Evolutionary conservation across 805 yeast species (phyloP), one percentile per base, ranked within the genome.

Genomic region (Kodamaea lidongshanica): DNA sequence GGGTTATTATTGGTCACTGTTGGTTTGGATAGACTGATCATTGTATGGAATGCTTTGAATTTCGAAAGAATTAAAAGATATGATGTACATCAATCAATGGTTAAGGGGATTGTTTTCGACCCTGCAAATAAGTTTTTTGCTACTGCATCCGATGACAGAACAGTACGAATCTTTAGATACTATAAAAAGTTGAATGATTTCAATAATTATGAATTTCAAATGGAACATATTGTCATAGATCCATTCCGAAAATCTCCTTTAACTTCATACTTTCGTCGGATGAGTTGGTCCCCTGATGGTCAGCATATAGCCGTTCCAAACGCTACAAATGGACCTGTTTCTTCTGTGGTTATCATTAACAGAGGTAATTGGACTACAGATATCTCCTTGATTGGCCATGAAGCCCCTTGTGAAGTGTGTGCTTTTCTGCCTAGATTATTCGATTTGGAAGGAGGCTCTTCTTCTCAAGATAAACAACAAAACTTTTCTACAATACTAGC

Each of bases 91-190:
- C 94, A 86, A 50, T 83, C 95, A 2, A 89, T 84, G 60, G 96
- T 92, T 16, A 92, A 92, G 56, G 97, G 98, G 34, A 84, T 92
- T 8, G 89, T 89, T 1, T 92, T 92, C 56, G 99, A 92, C 52
- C 99, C 99, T 1, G 98, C 98, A 3, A 87, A 87, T 54, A 92
- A 92, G 58, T 92, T 86, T 54, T 92, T 92, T 61, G 96, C 95
- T 6, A 89, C 99, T 0, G 88, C 94, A 13, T 83, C 95, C 2
- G 99, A 92, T 56, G 99, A 92, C 56, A 68, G 98, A 48, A 81
- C 96, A 0, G 77, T 89, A 28, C 71, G 94, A 35, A 75, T 92
- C 16, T 84, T 89, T 51, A 67, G 96, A 34, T 92, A 88, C 53
- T 86, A 86, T 44, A 75, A 78, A 35, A 63, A 63, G 39, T 33